Evolutionary conservation across 2,329 filamentous ascomycete genomes (phyloP).

Genomic region (Pseudocercospora eumusae): DNA sequence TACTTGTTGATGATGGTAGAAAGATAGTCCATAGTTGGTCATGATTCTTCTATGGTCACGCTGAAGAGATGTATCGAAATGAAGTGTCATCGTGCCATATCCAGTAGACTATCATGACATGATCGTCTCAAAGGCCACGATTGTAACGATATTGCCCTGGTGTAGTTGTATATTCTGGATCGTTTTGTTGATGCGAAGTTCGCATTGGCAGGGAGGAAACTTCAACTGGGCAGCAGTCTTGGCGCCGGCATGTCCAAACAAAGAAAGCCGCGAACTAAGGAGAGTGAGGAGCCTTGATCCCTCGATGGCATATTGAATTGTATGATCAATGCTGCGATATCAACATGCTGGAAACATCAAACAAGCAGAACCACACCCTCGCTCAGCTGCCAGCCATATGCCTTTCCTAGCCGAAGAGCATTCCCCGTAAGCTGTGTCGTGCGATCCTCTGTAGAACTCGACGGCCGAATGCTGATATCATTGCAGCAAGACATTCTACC

Average conservation of each 20-base stretch:
- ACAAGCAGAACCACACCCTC: background rate
- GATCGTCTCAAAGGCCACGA: background rate
- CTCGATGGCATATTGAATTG: background rate
- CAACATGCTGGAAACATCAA: background rate
- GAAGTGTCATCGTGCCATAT: background rate
- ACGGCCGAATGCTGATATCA: background rate
- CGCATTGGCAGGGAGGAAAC: background rate
- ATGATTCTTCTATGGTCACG: background rate
- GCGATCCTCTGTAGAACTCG: background rate
- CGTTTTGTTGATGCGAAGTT: no score
- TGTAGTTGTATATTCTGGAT: no score
- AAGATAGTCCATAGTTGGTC: slow-evolving; percentile 11
- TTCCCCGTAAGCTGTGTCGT: slow-evolving; percentile 12
- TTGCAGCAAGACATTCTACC: slow-evolving; percentile 50
- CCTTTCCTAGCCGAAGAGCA: slow-evolving; percentile 27
- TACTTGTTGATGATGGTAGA: background rate
- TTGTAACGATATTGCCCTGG: no score
- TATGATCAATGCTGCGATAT: background rate
- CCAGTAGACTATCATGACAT: background rate
- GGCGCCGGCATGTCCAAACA: background rate
- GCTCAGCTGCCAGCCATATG: background rate
- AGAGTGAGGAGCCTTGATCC: background rate
- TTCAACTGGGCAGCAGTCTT: background rate
- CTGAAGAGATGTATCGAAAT: background rate
- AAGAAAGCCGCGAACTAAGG: background rate